Evolutionary conservation across 148 eudicot genomes (phyloP).

Genomic region (Beta vulgaris): DNA sequence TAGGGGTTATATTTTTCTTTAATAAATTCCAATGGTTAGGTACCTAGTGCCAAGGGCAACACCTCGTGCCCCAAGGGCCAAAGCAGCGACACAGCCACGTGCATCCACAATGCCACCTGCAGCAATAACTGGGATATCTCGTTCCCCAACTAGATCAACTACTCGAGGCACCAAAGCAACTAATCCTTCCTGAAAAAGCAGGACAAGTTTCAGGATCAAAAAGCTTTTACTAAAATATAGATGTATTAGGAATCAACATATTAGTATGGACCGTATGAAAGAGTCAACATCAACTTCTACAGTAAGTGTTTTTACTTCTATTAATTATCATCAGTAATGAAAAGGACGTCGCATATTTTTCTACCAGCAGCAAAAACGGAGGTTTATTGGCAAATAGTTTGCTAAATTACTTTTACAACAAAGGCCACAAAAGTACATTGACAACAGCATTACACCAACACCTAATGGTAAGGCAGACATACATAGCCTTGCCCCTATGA

Average conservation of each 20-base stretch:
- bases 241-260: neutral
- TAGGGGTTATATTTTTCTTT: neutral
- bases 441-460: neutral
- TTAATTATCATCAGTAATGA: neutral
- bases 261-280: neutral
- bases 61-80: slow-evolving; percentile 93
- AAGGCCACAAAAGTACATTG: neutral
- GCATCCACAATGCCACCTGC: slow-evolving; percentile 95
- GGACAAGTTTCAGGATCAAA: neutral
- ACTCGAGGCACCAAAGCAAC: slow-evolving; percentile 72
- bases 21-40: neutral
- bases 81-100: slow-evolving; percentile 87
- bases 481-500: neutral
- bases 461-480: neutral
- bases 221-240: neutral
- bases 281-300: neutral
- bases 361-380: neutral
- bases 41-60: slow-evolving; percentile 89
- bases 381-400: neutral
- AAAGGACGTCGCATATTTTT: neutral
- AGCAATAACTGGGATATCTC: slow-evolving; percentile 76
- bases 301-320: neutral
- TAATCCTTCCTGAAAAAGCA: slow-evolving; percentile 57
- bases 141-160: slow-evolving; percentile 61
- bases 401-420: neutral